A percentile compares a stretch with the other conserved stretches of the same genome.
Evolutionary conservation across 2,329 filamentous ascomycete genomes (phyloP).

Genomic region (Stagonosporopsis rhizophila): DNA sequence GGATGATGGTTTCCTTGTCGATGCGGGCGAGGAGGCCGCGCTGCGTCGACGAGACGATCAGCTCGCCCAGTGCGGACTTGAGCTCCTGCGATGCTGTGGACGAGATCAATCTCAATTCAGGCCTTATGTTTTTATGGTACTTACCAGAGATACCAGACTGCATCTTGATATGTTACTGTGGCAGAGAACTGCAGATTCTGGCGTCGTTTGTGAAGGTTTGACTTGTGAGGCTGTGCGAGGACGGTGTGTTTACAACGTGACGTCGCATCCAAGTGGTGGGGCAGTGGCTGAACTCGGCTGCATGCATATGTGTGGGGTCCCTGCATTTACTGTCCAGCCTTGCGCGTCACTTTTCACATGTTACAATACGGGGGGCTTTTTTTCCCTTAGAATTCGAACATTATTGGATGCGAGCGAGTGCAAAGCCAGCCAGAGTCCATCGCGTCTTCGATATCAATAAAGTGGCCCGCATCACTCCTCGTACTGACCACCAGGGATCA

Average conservation of each 20-base stretch:
- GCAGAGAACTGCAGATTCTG: not conserved
- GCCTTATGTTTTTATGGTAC: slow-evolving; percentile 1
- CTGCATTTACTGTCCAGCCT: slow-evolving; percentile 10
- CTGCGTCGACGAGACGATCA: slow-evolving; percentile 67
- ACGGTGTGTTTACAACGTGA: slow-evolving; percentile 33
- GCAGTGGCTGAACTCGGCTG: slow-evolving; percentile 27
- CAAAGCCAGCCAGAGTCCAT: not conserved
- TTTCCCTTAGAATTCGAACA: not conserved
- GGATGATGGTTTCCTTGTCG: slow-evolving; percentile 69
- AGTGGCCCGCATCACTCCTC: slow-evolving; percentile 52
- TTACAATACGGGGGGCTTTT: not conserved
- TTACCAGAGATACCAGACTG: slow-evolving; percentile 80
- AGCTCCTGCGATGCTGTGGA: slow-evolving; percentile 74
- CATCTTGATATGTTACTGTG: slow-evolving; percentile 59
- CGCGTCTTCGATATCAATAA: slow-evolving; percentile 24
- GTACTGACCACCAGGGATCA: slow-evolving; percentile 56
- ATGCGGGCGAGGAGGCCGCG: slow-evolving; percentile 78
- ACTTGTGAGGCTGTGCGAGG: not conserved
- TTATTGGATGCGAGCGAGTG: not conserved
- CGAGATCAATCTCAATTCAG: slow-evolving; percentile 23
- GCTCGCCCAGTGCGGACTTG: slow-evolving; percentile 72
- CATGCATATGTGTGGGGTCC: slow-evolving; percentile 11
- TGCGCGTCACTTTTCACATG: slow-evolving; percentile 10
- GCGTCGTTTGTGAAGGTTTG: not conserved
- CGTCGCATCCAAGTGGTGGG: slow-evolving; percentile 31